phyloP scores from a whole-genome alignment of 192 early-diverging fungal genomes.

The Coemansia sp. region DNA sequence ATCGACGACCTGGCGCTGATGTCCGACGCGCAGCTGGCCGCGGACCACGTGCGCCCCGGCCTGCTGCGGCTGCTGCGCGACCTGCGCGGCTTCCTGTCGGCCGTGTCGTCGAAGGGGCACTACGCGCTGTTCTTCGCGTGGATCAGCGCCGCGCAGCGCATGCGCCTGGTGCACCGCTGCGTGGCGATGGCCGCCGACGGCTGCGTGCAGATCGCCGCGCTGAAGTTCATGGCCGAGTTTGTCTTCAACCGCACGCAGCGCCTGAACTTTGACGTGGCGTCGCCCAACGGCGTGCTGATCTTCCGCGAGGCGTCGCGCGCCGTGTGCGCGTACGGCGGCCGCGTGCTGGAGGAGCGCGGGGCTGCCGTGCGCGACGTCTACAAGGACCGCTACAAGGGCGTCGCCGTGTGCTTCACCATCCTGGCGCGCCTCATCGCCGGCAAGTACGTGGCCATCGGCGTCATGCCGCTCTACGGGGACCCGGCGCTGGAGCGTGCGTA shows the following conservation, averaged over 20 bases:
- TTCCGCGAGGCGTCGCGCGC: constrained; percentile 82
- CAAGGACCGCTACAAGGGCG: constrained; percentile 71
- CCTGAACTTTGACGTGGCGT: constrained; percentile 79
- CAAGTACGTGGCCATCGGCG: constrained; percentile 88
- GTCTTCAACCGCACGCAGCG: constrained; percentile 76
- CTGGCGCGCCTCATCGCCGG: constrained; percentile 69
- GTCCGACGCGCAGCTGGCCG: constrained; percentile 57
- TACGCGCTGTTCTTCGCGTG: constrained; percentile 80
- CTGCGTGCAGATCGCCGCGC: constrained; percentile 62
- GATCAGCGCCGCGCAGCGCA: constrained; percentile 69
- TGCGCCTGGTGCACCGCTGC: constrained; percentile 61
- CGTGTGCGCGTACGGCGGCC: constrained; percentile 58
- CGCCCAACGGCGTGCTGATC: constrained; percentile 83
- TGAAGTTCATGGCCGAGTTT: constrained; percentile 82
- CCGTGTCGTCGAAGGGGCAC: constrained; percentile 59
- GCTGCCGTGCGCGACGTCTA: constrained; percentile 44
- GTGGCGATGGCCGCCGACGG: constrained; percentile 63
- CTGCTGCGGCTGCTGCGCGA: constrained; percentile 70
- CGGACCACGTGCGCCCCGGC: constrained; percentile 44
- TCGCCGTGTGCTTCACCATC: constrained; percentile 71
- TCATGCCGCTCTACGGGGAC: constrained; percentile 85
- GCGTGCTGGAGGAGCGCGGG: constrained; percentile 13
- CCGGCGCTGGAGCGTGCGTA: constrained; percentile 69
- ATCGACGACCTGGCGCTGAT: constrained; percentile 58
- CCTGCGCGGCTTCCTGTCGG: constrained; percentile 71